phyloP scores from a whole-genome alignment of 345 rosid genomes.

The Schrenkiella parvula region DNA sequence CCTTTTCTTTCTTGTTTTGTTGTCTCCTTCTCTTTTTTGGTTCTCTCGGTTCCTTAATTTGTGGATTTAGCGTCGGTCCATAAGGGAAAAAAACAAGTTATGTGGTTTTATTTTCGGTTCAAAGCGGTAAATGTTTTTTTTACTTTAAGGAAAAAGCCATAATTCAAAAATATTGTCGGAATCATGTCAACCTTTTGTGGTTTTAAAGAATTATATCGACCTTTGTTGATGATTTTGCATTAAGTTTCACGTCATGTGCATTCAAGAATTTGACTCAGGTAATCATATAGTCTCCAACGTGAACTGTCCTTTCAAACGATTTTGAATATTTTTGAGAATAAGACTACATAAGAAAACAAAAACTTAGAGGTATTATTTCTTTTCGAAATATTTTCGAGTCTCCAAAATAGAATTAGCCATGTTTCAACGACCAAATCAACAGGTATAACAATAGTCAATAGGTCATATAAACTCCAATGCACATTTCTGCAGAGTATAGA shows the following conservation, averaged over 20 bases:
- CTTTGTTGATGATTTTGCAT: slow-evolving; percentile 16
- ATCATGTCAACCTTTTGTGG: slow-evolving; percentile 15
- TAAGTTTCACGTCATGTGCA: slow-evolving; percentile 11
- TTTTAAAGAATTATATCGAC: not conserved
- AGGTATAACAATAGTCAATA: not conserved
- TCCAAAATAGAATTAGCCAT: not conserved
- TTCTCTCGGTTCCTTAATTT: slow-evolving; percentile 29
- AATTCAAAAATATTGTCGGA: slow-evolving; percentile 23
- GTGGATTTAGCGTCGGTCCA: slow-evolving; percentile 31
- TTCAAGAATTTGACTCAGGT: slow-evolving; percentile 23
- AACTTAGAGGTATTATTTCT: not conserved
- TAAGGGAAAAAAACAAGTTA: not conserved
- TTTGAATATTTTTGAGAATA: not conserved
- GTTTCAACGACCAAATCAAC: slow-evolving; percentile 1
- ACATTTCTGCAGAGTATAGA: not conserved
- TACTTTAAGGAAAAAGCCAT: not conserved
- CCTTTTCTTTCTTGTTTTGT: slow-evolving; percentile 30
- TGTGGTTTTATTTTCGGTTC: slow-evolving; percentile 7
- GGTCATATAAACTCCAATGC: not conserved
- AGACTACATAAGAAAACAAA: not conserved
- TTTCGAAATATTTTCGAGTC: not conserved
- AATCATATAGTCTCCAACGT: slow-evolving; percentile 17
- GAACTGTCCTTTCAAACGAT: slow-evolving; percentile 1
- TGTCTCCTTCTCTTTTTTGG: slow-evolving; percentile 27
- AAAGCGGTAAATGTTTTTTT: slow-evolving; percentile 12